These are phyloP conservation scores for Brasenia schreberi DNA, from an alignment of 164 flowering plant species.

Conservation along the genomic window DNA sequence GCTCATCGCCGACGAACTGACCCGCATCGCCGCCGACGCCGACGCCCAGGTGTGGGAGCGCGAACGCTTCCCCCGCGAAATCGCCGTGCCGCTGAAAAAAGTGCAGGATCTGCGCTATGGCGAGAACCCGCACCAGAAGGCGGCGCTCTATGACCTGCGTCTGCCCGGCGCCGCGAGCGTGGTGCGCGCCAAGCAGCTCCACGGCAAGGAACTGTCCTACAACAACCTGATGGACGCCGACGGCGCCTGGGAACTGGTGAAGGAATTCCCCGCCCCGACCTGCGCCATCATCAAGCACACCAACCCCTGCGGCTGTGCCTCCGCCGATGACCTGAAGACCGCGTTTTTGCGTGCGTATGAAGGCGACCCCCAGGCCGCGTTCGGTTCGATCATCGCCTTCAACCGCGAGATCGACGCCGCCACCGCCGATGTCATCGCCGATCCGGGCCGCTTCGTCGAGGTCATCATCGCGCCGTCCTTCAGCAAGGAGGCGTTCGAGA, in stretches of 20 bases:
- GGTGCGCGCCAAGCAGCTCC: not conserved
- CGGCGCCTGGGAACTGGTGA: not conserved
- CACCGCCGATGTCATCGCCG: not conserved
- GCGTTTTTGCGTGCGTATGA: not conserved
- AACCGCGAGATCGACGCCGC: not conserved
- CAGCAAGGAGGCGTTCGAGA: not conserved
- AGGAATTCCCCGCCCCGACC: not conserved
- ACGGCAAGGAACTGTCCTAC: slow-evolving; percentile 1
- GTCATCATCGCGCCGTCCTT: not conserved
- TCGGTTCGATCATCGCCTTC: not conserved
- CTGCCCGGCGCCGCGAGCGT: not conserved
- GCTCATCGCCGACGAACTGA: not conserved
- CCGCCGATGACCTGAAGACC: not conserved
- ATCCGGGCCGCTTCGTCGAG: not conserved
- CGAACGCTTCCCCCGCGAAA: no score
- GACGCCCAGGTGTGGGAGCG: not conserved
- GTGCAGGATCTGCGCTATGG: slow-evolving; percentile 1
- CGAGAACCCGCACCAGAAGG: slow-evolving; percentile 1
- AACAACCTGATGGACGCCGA: not conserved
- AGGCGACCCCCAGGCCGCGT: not conserved
- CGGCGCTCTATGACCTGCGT: not conserved
- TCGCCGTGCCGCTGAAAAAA: not conserved
- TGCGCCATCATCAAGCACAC: not conserved
- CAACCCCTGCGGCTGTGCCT: not conserved
- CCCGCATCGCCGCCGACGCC: not conserved